phyloP scores from a whole-genome alignment of 2,329 filamentous ascomycete genomes.

The Malbranchea zuffiana region DNA sequence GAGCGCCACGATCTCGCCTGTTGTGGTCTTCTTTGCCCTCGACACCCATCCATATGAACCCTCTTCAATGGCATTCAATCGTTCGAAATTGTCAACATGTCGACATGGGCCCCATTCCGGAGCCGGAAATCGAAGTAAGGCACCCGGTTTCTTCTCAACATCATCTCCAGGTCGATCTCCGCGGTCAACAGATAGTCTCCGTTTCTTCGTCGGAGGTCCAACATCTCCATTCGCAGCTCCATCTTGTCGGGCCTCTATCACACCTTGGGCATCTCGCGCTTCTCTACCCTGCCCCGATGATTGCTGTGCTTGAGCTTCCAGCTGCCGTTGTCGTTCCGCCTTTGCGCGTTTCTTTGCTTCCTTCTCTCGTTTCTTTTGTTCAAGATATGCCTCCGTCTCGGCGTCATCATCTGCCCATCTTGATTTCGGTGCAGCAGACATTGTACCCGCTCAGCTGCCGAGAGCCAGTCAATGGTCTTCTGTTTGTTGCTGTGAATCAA shows the following conservation, averaged over 20 bases:
- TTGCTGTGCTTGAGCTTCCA: slow-evolving; percentile 37
- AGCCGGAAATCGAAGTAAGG: slow-evolving; percentile 60
- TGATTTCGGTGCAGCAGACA: slow-evolving; percentile 56
- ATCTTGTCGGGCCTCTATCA: slow-evolving; percentile 1
- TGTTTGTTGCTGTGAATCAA: too few species aligned
- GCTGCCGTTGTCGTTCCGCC: slow-evolving; percentile 64
- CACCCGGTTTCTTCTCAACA: slow-evolving; percentile 33
- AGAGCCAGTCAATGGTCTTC: too few species aligned
- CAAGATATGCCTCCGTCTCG: slow-evolving; percentile 58
- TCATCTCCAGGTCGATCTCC: slow-evolving; percentile 17
- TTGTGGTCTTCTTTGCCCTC: slow-evolving; percentile 61
- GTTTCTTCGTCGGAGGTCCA: slow-evolving; percentile 45
- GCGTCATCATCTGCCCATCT: slow-evolving; percentile 82
- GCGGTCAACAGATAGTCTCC: slow-evolving; percentile 49
- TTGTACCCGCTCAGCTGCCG: too few species aligned
- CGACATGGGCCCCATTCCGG: slow-evolving; percentile 59
- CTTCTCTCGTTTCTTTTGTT: slow-evolving; percentile 66
- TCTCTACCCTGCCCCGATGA: slow-evolving; percentile 22
- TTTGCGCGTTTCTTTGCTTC: slow-evolving; percentile 80
- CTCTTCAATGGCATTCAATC: slow-evolving; percentile 93
- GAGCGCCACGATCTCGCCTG: slow-evolving; percentile 73
- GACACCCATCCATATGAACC: slow-evolving; percentile 94
- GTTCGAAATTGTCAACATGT: slow-evolving; percentile 79
- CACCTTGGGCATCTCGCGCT: slow-evolving; percentile 12
- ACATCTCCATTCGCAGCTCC: slow-evolving; percentile 21